Evolutionary conservation across 2,329 filamentous ascomycete genomes (phyloP).

Genomic region (Phaeosphaeriaceae sp.): DNA sequence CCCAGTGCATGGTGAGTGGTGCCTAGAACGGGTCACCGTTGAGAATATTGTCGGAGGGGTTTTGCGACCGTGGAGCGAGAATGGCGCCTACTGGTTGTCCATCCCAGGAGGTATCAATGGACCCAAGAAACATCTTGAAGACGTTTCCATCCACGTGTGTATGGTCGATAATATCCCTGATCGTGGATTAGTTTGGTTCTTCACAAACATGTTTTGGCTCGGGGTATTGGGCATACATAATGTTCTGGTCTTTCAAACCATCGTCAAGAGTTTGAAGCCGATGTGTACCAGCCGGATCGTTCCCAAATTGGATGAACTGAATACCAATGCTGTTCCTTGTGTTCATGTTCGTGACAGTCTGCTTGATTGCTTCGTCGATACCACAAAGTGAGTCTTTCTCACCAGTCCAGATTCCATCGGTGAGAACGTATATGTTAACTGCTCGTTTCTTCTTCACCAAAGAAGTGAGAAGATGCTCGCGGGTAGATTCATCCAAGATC

Average conservation of each 20-base stretch:
- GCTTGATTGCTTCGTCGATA: not conserved
- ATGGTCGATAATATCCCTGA: not conserved
- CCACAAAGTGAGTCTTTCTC: not conserved
- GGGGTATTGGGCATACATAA: not conserved
- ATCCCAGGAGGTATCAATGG: not conserved
- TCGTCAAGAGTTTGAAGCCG: not conserved
- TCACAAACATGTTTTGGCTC: too few species aligned
- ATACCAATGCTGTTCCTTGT: not conserved
- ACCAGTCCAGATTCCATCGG: not conserved
- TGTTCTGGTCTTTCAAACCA: not conserved
- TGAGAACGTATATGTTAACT: not conserved
- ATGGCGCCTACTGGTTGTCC: not conserved
- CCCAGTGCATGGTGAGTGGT: too few species aligned
- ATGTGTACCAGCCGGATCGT: not conserved
- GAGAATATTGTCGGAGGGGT: too few species aligned
- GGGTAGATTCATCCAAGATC: not conserved
- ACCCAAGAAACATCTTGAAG: not conserved
- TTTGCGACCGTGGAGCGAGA: too few species aligned
- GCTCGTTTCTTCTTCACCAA: not conserved
- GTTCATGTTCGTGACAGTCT: not conserved
- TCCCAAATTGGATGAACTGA: not conserved
- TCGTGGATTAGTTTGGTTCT: not conserved
- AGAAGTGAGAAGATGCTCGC: not conserved
- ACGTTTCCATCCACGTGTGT: not conserved
- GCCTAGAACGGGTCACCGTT: too few species aligned